Evolutionary conservation across 768 basidiomycete genomes (phyloP).

Genomic region (Kwoniella dendrophila): DNA sequence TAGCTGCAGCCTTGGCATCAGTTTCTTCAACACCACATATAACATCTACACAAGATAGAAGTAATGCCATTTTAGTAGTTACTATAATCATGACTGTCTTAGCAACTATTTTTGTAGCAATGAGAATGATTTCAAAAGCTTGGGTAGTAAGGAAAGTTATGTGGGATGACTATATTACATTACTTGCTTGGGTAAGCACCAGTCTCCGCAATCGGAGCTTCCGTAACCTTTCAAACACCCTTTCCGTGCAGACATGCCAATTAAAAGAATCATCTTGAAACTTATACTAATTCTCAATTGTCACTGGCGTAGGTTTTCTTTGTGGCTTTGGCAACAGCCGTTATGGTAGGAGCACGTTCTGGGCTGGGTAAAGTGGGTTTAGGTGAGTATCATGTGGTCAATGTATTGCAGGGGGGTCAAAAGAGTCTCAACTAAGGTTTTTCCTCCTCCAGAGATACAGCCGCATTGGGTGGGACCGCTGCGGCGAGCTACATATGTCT

Average conservation of each 20-base stretch:
- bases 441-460: conserved; percentile 22
- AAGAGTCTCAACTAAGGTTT: no score
- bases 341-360: conserved; percentile 34
- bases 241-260: no score
- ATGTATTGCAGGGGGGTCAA: no score
- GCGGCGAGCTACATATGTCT: conserved; percentile 40
- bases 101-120: conserved; percentile 40
- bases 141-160: conserved; percentile 34
- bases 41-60: conserved; percentile 40
- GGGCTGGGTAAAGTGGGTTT: conserved; percentile 43
- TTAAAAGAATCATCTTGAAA: conserved; percentile 42
- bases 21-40: conserved; percentile 21
- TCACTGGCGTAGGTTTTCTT: conserved; percentile 28
- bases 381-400: conserved; percentile 23
- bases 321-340: conserved; percentile 26
- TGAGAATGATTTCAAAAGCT: conserved; percentile 47
- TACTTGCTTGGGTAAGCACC: conserved; percentile 49
- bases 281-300: neutral
- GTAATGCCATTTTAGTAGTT: conserved; percentile 46
- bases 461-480: conserved; percentile 18
- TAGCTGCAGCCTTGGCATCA: neutral
- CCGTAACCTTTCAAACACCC: no score
- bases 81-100: conserved; percentile 41
- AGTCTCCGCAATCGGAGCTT: no score
- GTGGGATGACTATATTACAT: conserved; percentile 42